Conservation (phyloP, 202 grass and related monocot genomes). For the Brachypodium distachyon region DNA sequence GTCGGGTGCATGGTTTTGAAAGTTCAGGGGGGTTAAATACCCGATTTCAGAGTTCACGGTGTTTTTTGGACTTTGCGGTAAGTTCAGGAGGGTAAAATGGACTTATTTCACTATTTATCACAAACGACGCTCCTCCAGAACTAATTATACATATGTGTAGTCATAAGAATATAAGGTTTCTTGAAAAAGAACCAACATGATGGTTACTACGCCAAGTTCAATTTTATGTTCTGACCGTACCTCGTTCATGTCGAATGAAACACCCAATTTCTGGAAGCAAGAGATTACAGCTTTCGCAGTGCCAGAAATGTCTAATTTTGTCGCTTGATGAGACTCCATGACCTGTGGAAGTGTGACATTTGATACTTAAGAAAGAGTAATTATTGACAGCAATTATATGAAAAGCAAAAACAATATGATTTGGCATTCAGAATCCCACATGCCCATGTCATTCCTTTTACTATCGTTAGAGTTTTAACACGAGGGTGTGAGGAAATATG, state of each 20-base stretch:
- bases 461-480: not conserved
- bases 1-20: too few species aligned
- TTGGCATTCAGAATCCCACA: not conserved
- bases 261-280: conserved; percentile 74
- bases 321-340: conserved; percentile 86
- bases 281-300: conserved; percentile 79
- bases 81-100: too few species aligned
- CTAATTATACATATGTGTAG: not conserved
- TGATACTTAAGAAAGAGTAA: not conserved
- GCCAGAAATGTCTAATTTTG: conserved; percentile 80
- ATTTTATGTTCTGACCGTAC: conserved; percentile 6
- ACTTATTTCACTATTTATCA: too few species aligned
- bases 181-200: not conserved
- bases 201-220: not conserved
- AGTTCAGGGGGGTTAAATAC: too few species aligned
- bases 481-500: too few species aligned
- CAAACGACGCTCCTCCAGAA: not conserved
- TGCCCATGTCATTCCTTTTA: not conserved
- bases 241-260: conserved; percentile 55
- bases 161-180: not conserved
- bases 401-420: not conserved
- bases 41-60: too few species aligned
- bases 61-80: too few species aligned
- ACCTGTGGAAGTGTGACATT: conserved; percentile 40
- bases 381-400: not conserved